A percentile compares a stretch with the other conserved stretches of the same genome.
phyloP scores from a whole-genome alignment of 2,329 filamentous ascomycete species.

The Aspergillus puulaauensis region DNA sequence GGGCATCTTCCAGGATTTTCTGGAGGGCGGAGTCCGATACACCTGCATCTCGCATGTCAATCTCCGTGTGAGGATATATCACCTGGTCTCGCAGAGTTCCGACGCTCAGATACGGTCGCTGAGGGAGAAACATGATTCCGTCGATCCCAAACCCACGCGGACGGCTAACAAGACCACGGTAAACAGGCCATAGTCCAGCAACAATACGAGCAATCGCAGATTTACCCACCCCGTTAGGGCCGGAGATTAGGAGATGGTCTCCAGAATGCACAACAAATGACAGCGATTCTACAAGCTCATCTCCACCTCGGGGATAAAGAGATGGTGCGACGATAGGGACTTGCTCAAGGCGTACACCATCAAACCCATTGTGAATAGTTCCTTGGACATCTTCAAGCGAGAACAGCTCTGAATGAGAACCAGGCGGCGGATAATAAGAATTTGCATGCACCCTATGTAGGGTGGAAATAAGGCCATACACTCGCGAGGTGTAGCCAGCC shows the following conservation, averaged over 20 bases:
- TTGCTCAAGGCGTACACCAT: conserved; percentile 88
- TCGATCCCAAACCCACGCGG: conserved; percentile 79
- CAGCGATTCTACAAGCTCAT: conserved; percentile 84
- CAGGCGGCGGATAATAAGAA: conserved; percentile 72
- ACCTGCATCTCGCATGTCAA: conserved; percentile 84
- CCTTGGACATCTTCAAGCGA: conserved; percentile 90
- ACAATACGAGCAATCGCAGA: conserved; percentile 83
- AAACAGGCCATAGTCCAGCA: conserved; percentile 93
- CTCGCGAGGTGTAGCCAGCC: conserved; percentile 91
- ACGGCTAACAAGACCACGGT: conserved; percentile 85
- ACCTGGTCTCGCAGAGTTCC: conserved; percentile 95
- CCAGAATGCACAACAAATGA: conserved; percentile 87
- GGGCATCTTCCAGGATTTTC: conserved; percentile 75
- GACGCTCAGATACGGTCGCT: conserved; percentile 86
- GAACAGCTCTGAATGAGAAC: conserved; percentile 73
- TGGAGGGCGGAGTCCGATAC: conserved; percentile 77
- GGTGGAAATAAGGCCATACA: conserved; percentile 93
- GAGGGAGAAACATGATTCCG: conserved; percentile 97
- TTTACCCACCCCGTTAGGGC: conserved; percentile 93
- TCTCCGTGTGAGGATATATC: conserved; percentile 92
- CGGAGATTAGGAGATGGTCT: conserved; percentile 91
- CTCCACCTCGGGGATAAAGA: conserved; percentile 84
- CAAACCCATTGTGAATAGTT: conserved; percentile 90
- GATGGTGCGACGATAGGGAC: conserved; percentile 89
- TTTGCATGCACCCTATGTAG: conserved; percentile 90